phyloP scores from a whole-genome alignment of 2,329 filamentous ascomycete species.

The Xylariaceae sp. region DNA sequence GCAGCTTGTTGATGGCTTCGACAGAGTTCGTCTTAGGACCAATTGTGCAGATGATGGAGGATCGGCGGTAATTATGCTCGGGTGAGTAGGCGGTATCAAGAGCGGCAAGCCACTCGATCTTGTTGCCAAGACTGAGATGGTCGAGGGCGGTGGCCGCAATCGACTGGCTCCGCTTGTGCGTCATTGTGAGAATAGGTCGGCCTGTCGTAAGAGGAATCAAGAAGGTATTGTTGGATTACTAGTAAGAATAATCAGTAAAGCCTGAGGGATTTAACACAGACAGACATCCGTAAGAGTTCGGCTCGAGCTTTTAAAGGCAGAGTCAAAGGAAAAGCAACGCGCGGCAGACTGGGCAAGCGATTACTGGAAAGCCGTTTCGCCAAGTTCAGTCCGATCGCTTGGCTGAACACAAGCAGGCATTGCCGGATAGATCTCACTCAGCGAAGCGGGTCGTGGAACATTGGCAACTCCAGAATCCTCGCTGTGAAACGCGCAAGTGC shows the following conservation, averaged over 20 bases:
- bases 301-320: neutral
- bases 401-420: neutral
- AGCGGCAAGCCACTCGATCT: conserved; percentile 68
- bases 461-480: too few species aligned
- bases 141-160: conserved; percentile 75
- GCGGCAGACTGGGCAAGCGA: neutral
- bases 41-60: conserved; percentile 98
- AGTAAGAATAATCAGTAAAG: conserved; percentile 1
- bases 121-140: conserved; percentile 79
- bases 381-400: neutral
- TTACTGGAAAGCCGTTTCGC: conserved; percentile 1
- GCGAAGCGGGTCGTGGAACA: too few species aligned
- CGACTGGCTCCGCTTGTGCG: conserved; percentile 32
- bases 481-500: too few species aligned
- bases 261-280: neutral
- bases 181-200: conserved; percentile 18
- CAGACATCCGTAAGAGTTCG: too few species aligned
- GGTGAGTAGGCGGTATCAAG: conserved; percentile 91
- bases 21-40: conserved; percentile 99
- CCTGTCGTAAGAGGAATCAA: too few species aligned
- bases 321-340: neutral
- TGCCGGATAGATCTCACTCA: too few species aligned
- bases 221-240: neutral
- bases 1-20: conserved; percentile 94
- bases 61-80: conserved; percentile 89